A percentile compares a stretch with the other conserved stretches of the same genome.
Conservation (phyloP, 2,329 filamentous ascomycete genomes). For the Fusarium sororula region DNA sequence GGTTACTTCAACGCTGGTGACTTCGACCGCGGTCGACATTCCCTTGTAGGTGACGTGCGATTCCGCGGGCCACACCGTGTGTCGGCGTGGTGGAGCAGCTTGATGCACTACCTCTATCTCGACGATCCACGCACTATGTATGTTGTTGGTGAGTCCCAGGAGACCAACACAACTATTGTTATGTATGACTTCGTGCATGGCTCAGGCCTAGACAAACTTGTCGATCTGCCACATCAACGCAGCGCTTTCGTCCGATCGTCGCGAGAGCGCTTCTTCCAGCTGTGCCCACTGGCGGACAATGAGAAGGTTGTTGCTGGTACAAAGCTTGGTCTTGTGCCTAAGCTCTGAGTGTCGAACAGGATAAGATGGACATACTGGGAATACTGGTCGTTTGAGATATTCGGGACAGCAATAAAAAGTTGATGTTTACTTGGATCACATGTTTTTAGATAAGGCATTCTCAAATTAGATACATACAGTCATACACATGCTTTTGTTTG, state of each 20-base stretch:
- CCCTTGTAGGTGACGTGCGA: conserved; percentile 65
- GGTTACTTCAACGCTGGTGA: conserved; percentile 65
- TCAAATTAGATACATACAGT: background rate
- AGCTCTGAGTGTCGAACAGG: conserved; percentile 53
- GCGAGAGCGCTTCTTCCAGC: conserved; percentile 75
- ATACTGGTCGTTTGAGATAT: background rate
- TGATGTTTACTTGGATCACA: background rate
- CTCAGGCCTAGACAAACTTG: conserved; percentile 75
- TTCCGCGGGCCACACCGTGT: conserved; percentile 70
- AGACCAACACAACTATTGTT: conserved; percentile 73
- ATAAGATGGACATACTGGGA: background rate
- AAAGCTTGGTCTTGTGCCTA: conserved; percentile 62
- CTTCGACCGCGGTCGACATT: conserved; percentile 67
- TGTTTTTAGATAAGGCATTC: no score
- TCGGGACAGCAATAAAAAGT: background rate
- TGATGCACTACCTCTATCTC: conserved; percentile 71
- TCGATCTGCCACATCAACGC: conserved; percentile 77
- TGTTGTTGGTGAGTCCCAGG: conserved; percentile 76
- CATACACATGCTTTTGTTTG: background rate
- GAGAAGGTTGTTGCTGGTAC: conserved; percentile 66
- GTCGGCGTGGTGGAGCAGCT: conserved; percentile 68
- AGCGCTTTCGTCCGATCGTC: conserved; percentile 73
- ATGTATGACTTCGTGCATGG: conserved; percentile 80
- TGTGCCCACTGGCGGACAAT: conserved; percentile 67
- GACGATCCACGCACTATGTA: conserved; percentile 66